Base-by-base conservation (phyloP, 2,329 filamentous ascomycete genomes). In the Penicillium oxalicum region DNA sequence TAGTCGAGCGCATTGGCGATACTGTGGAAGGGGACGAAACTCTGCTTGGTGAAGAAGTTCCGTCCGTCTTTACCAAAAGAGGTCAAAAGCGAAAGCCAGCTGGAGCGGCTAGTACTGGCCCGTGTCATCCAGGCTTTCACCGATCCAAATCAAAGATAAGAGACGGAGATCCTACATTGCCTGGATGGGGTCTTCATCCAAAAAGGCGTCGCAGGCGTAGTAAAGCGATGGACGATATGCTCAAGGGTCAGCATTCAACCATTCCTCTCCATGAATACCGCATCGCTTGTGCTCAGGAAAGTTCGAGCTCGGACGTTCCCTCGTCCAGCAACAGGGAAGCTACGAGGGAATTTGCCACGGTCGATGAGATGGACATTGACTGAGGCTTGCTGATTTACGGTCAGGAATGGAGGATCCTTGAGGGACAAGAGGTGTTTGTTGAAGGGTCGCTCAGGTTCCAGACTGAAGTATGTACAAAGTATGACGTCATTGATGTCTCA, bases 21-120 rank as follows among this genome's bases (percentile, higher is more conserved):
- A 49, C 70, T 5, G 55, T 56, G 11, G 66, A 61, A 46, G 54
- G 66, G 35, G 61, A 61, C 2, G 61, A 64, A 40, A 54, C 44
- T n/a, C n/a, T 2, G n/a, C 52, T 53, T 28, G 45, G 52, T 29
- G 29, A 39, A 26, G 50, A 43, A 18, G 33, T 38, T 5, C 40
- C 37, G 5, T 12, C 42, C 5, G 43, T 32, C 8, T 7, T 40
- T 27, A 53, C 47, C 25, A 64, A 54, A 32, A 58, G 62, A 53
- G 66, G 67, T 27, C 62, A 59, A 45, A 72, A 70, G 47, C 61
- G 67, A 47, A 70, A 70, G 48, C 59, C 66, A 27, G 50, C 58
- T 8, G 49, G 53, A 25, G 51, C 56, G 3, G 47, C 59, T 27
- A 44, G 43, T 37, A 24, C 8, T 32, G 33, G 25, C 2, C 13